These are phyloP conservation scores for Leccinum arenicola DNA, from an alignment of 768 basidiomycete genomes.

Conservation along the genomic window DNA sequence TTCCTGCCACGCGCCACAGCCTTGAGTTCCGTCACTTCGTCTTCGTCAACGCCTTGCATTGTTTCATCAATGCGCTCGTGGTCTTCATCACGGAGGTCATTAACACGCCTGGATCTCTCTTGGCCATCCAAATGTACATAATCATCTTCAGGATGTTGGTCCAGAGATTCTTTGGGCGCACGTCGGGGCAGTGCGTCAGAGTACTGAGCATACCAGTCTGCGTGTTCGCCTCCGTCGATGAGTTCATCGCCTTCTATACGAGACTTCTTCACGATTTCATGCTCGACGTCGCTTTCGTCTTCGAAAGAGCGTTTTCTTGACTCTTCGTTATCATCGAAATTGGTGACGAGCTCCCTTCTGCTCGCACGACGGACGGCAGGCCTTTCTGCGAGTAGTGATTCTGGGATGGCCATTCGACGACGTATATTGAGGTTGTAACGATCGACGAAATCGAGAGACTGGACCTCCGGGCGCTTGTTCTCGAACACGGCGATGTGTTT, in stretches of 20 bases:
- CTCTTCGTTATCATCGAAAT: slow-evolving; percentile 24
- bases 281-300: slow-evolving; percentile 43
- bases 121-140: slow-evolving; percentile 36
- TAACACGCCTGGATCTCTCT: slow-evolving; percentile 37
- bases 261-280: slow-evolving; percentile 48
- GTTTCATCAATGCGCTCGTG: slow-evolving; percentile 35
- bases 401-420: slow-evolving; percentile 6
- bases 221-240: slow-evolving; percentile 48
- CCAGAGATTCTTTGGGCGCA: slow-evolving; percentile 50
- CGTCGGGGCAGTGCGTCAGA: slow-evolving; percentile 30
- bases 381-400: slow-evolving; percentile 15
- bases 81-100: slow-evolving; percentile 51
- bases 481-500: slow-evolving; percentile 13
- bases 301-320: slow-evolving; percentile 44
- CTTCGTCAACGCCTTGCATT: slow-evolving; percentile 40
- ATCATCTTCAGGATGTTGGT: slow-evolving; percentile 41
- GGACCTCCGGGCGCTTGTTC: slow-evolving; percentile 17
- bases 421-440: slow-evolving; percentile 36
- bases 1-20: slow-evolving; percentile 56
- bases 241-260: slow-evolving; percentile 49
- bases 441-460: slow-evolving; percentile 33
- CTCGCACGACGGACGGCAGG: slow-evolving; percentile 29
- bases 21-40: slow-evolving; percentile 39
- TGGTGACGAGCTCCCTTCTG: slow-evolving; percentile 30
- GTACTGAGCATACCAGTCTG: slow-evolving; percentile 37